Base-by-base conservation (phyloP, 208 protist species). In the Zelonia costaricensis region DNA sequence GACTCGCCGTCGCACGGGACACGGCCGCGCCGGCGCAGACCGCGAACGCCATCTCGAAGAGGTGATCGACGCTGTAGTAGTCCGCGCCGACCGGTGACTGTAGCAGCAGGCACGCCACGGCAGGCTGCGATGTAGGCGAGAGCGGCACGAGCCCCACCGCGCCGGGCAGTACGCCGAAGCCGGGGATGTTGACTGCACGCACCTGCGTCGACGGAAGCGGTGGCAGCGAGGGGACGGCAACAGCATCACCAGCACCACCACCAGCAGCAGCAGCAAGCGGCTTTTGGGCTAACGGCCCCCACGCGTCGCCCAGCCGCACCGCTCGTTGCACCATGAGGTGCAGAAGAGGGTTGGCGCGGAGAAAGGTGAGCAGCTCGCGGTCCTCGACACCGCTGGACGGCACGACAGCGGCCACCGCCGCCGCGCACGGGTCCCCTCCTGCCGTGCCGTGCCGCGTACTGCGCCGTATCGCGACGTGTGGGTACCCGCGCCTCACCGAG, bases 161-260 rank as follows among this genome's bases (percentile, higher is more conserved):
- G 31, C 61, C 61, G 9, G 61, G 61, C 49, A 67, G 40, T 18
- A 58, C n/a, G 10, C 61, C 61, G 27, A 67, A 67, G 47, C 61
- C 48, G 0, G 61, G 61, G 7, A 67, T 23, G 51, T 67, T 67
- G 3, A 67, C 42, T 2, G 61, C 61, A 15, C 61, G 61, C 15
- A 35, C 31, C 3, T 10, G 47, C 1, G 27, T 16, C 12, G 16
- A 2, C 0, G 22, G 15, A 12, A 23, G 6, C n/a, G 54, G 12
- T 13, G 15, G 1, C 27, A 25, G 40, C 22, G 42, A 0, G 52
- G 12, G 28, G 23, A 30, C 1, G 40, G 35, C 3, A 18, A 12
- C 33, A 38, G n/a, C n/a, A n/a, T n/a, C n/a, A n/a, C n/a, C n/a
- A n/a, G n/a, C n/a, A n/a, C n/a, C n/a, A n/a, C n/a, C n/a, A n/a